phyloP scores from a whole-genome alignment of 2,329 filamentous ascomycete species.

The Alternaria brassicae region DNA sequence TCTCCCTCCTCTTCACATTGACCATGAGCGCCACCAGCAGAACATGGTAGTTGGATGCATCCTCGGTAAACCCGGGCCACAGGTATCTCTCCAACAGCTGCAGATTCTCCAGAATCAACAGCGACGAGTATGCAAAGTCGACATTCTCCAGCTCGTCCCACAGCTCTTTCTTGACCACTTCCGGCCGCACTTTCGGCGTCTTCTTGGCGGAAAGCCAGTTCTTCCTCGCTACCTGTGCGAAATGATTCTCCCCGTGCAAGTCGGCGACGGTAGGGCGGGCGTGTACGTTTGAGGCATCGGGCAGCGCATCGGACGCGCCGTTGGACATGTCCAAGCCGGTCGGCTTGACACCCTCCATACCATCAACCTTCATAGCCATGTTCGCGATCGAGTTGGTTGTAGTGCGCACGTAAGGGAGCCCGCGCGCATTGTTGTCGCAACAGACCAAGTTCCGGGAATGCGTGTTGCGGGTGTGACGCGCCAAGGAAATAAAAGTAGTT shows the following conservation, averaged over 20 bases:
- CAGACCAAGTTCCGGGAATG: slow-evolving; percentile 19
- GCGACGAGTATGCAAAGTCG: slow-evolving; percentile 75
- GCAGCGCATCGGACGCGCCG: slow-evolving; percentile 32
- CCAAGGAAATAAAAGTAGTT: slow-evolving; percentile 40
- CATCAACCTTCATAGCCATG: slow-evolving; percentile 16
- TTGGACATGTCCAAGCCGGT: slow-evolving; percentile 20
- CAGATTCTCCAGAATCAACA: slow-evolving; percentile 85
- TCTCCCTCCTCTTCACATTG: slow-evolving; percentile 87
- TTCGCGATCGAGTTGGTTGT: slow-evolving; percentile 8
- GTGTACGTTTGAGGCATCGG: slow-evolving; percentile 30
- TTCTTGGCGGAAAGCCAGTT: slow-evolving; percentile 79
- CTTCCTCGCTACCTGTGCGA: slow-evolving; percentile 76
- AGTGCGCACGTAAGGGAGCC: slow-evolving; percentile 20
- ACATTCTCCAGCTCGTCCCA: slow-evolving; percentile 89
- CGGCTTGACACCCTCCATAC: slow-evolving; percentile 39
- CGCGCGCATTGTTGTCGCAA: slow-evolving; percentile 40
- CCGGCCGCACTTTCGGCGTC: slow-evolving; percentile 73
- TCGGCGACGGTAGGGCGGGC: slow-evolving; percentile 71
- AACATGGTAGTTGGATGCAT: slow-evolving; percentile 90
- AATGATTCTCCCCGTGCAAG: slow-evolving; percentile 70
- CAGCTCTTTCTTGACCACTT: slow-evolving; percentile 83
- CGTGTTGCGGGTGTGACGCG: slow-evolving; percentile 24
- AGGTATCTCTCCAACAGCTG: slow-evolving; percentile 91
- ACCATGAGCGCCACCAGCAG: slow-evolving; percentile 84
- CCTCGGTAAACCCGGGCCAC: slow-evolving; percentile 90